Conservation (phyloP, 169 alveolate genomes). For the Eimeria zaria region DNA sequence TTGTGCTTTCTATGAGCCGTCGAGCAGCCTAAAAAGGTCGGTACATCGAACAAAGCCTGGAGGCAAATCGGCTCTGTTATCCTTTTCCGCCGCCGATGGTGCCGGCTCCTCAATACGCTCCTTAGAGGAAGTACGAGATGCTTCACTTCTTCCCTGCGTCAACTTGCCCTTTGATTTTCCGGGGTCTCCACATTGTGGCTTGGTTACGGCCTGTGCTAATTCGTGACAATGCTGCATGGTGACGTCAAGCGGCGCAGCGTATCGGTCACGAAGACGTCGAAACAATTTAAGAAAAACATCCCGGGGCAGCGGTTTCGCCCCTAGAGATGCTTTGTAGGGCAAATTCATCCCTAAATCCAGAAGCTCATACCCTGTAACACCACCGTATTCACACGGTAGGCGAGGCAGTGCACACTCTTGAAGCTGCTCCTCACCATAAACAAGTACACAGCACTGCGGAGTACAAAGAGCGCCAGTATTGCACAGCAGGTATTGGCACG, state of each 20-base stretch:
- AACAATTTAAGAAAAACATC: conserved; percentile 39
- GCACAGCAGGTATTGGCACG: background rate
- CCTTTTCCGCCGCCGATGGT: background rate
- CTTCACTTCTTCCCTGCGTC: background rate
- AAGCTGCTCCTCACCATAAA: background rate
- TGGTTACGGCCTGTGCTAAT: background rate
- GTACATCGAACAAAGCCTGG: background rate
- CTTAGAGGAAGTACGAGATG: background rate
- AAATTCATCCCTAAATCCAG: conserved; percentile 78
- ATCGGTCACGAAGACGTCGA: conserved; percentile 31
- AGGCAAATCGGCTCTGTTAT: background rate
- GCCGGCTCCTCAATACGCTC: background rate
- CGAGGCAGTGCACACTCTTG: background rate
- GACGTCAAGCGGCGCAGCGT: conserved; percentile 36
- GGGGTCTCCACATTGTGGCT: background rate
- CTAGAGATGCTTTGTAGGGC: conserved; percentile 55
- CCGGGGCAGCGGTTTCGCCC: conserved; percentile 68
- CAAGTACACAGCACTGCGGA: background rate
- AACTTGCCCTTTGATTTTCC: background rate
- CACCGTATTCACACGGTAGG: background rate
- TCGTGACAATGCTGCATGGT: conserved; percentile 21
- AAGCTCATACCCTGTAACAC: conserved; percentile 37
- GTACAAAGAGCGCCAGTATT: background rate
- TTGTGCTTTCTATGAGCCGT: background rate
- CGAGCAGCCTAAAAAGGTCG: conserved; percentile 1